phyloP scores from a whole-genome alignment of 768 basidiomycete species.

The Mycena belliarum region DNA sequence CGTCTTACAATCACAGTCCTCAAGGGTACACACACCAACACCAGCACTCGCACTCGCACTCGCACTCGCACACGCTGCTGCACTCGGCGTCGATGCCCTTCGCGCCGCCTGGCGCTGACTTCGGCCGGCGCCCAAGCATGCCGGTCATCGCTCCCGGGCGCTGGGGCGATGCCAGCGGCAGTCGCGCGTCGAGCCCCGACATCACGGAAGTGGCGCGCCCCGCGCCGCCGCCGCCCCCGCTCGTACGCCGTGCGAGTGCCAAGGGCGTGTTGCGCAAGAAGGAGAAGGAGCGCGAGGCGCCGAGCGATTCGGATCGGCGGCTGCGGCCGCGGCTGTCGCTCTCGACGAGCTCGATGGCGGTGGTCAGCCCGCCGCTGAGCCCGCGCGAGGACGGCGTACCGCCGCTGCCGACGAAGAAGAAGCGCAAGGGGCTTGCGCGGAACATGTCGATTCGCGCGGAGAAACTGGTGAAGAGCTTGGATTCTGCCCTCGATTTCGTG shows the following conservation, averaged over 20 bases:
- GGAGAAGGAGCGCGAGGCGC: conserved; percentile 5
- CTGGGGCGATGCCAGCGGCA: conserved; percentile 3
- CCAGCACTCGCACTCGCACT: not conserved
- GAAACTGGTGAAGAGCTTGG: conserved; percentile 37
- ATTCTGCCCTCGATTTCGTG: conserved; percentile 44
- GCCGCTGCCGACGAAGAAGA: conserved; percentile 26
- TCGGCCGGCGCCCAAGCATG: conserved; percentile 26
- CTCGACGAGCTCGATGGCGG: conserved; percentile 13
- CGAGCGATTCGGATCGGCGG: conserved; percentile 10
- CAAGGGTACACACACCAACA: too few species aligned
- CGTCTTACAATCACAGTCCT: not conserved
- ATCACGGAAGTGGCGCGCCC: conserved; percentile 13
- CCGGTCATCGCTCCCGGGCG: conserved; percentile 14
- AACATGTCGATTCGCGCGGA: conserved; percentile 36
- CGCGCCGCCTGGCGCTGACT: not conserved
- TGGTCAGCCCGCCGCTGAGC: not conserved
- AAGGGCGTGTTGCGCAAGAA: conserved; percentile 21
- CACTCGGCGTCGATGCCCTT: conserved; percentile 17
- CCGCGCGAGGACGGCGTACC: not conserved
- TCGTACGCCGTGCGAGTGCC: conserved; percentile 1
- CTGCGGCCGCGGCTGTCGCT: conserved; percentile 34
- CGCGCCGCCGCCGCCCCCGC: not conserved
- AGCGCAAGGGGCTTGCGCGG: conserved; percentile 31
- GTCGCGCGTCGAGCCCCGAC: not conserved
- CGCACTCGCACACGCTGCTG: conserved; percentile 19